Percentiles rank a stretch among this genome's conserved stretches.
phyloP scores from a whole-genome alignment of 1,284 basidiomycete species.

The Puccinia coronata region DNA sequence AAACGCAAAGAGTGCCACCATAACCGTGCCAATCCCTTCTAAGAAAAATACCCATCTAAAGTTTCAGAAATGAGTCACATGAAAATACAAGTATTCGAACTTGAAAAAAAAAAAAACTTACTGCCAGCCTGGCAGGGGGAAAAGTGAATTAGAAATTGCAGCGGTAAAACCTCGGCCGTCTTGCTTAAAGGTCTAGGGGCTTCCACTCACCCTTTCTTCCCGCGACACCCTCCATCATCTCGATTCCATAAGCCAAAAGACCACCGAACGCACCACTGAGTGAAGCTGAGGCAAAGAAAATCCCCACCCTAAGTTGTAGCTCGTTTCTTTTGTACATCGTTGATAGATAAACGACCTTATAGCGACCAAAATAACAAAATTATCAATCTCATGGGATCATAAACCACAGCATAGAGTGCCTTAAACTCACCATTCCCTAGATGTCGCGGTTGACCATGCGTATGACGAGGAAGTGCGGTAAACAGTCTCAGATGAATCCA shows the following conservation, averaged over 20 bases:
- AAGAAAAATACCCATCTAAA: slow-evolving; percentile 19
- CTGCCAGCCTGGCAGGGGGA: slow-evolving; percentile 15
- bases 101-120: neutral
- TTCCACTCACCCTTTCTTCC: slow-evolving; percentile 38
- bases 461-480: neutral
- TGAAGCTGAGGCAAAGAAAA: slow-evolving; percentile 34
- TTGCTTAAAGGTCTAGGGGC: neutral
- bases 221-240: slow-evolving; percentile 48
- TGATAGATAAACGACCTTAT: slow-evolving; percentile 37
- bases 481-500: neutral
- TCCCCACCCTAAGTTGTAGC: slow-evolving; percentile 43
- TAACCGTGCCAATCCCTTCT: slow-evolving; percentile 55
- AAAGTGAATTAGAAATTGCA: neutral
- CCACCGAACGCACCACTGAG: slow-evolving; percentile 50
- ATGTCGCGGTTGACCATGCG: neutral
- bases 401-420: neutral
- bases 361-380: neutral
- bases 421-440: slow-evolving; percentile 36
- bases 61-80: neutral
- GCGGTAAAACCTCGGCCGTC: neutral
- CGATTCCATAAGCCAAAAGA: slow-evolving; percentile 49
- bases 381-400: neutral
- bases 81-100: neutral
- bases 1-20: slow-evolving; percentile 51
- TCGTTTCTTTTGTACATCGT: slow-evolving; percentile 43